phyloP scores from a whole-genome alignment of 1,284 basidiomycete genomes.

The Microstroma glucosiphilum region DNA sequence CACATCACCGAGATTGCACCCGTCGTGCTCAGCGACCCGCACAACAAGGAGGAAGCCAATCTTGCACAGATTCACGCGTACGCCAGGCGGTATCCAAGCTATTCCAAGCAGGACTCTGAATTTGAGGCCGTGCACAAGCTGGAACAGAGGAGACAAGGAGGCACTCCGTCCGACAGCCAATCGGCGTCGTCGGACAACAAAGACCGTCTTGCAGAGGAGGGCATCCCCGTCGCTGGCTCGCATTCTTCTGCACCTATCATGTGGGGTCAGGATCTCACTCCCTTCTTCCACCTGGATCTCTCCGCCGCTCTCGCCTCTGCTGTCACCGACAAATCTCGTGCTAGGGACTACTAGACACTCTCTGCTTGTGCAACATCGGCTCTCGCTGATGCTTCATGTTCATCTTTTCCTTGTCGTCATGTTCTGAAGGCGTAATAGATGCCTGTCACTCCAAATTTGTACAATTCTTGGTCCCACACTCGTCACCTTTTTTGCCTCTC shows the following conservation, averaged over 20 bases:
- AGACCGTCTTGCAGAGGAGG: constrained; percentile 3
- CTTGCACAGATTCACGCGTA: background rate
- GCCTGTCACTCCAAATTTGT: too few relatives aligned
- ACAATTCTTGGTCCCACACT: too few relatives aligned
- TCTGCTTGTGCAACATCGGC: too few relatives aligned
- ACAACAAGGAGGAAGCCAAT: background rate
- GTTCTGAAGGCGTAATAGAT: too few relatives aligned
- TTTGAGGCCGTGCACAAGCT: background rate
- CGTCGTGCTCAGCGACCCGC: constrained; percentile 58
- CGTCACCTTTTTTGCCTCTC: too few relatives aligned
- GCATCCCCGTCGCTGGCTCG: constrained; percentile 12
- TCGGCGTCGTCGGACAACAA: background rate
- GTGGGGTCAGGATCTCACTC: constrained; percentile 58
- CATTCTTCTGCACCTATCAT: constrained; percentile 35
- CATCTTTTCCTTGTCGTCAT: too few relatives aligned
- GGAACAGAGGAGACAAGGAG: background rate
- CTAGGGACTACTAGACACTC: too few relatives aligned
- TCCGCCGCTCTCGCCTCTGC: constrained; percentile 64
- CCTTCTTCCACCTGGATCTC: constrained; percentile 82
- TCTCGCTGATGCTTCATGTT: too few relatives aligned
- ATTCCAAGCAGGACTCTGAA: background rate
- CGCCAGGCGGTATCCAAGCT: background rate
- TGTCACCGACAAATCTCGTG: background rate
- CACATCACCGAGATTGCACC: constrained; percentile 32
- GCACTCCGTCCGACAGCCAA: background rate